phyloP scores from a whole-genome alignment of 2,329 filamentous ascomycete genomes.

The Sporothrix globosa region DNA sequence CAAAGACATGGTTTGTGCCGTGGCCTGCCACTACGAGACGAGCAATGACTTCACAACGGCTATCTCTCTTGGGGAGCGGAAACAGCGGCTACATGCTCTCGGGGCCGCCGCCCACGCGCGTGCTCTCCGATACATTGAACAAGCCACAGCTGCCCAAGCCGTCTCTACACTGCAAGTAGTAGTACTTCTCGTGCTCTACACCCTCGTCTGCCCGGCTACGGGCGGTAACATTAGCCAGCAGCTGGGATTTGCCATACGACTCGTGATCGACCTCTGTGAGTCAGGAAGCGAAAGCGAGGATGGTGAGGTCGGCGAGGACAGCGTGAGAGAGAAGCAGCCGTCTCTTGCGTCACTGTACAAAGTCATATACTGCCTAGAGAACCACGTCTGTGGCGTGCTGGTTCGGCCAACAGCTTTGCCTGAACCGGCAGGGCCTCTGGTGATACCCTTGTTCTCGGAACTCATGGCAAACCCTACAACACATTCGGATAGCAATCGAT shows the following conservation, averaged over 20 bases:
- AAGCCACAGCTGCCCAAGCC: constrained; percentile 15
- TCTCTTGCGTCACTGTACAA: constrained; percentile 5
- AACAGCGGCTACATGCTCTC: neutral
- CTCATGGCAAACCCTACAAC: neutral
- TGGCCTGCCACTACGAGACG: constrained; percentile 16
- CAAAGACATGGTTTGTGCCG: constrained; percentile 23
- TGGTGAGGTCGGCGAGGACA: neutral
- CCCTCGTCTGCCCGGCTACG: constrained; percentile 18
- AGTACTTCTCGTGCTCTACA: constrained; percentile 25
- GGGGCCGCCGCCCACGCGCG: neutral
- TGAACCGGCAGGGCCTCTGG: constrained; percentile 15
- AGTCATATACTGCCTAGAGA: constrained; percentile 28
- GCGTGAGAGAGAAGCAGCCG: neutral
- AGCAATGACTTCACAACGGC: neutral
- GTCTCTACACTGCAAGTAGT: constrained; percentile 28
- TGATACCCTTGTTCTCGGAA: neutral
- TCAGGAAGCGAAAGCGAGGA: neutral
- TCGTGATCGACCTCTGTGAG: constrained; percentile 26
- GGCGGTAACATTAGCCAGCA: constrained; percentile 29
- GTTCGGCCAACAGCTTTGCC: constrained; percentile 26
- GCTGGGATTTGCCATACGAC: constrained; percentile 27
- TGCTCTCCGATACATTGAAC: constrained; percentile 6
- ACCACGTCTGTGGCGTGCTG: constrained; percentile 27
- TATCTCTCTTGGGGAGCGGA: neutral
- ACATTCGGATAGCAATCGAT: neutral